Conservation (phyloP, 495 filamentous ascomycete genomes). For the Articulospora tetracladia region DNA sequence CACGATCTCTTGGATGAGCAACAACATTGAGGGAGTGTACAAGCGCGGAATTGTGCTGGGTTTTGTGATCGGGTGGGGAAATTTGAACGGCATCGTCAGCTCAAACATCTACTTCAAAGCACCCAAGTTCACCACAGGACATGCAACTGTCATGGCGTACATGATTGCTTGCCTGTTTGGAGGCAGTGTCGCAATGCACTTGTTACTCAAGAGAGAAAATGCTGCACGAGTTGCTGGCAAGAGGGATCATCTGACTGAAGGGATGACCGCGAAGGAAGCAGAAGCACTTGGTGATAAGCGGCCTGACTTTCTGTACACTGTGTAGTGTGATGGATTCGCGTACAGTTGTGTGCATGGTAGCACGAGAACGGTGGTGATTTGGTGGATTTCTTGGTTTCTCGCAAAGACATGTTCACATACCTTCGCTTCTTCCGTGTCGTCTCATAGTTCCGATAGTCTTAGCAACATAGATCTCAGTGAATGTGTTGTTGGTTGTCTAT, state of each 20-base stretch:
- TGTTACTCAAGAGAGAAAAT: constrained; percentile 63
- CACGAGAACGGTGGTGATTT: background rate
- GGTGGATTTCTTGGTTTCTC: constrained; percentile 19
- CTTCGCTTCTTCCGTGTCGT: background rate
- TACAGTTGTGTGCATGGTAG: background rate
- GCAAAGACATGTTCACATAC: background rate
- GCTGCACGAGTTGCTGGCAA: constrained; percentile 54
- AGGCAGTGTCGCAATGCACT: constrained; percentile 57
- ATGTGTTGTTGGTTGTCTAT: background rate
- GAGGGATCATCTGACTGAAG: constrained; percentile 63
- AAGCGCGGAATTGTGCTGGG: constrained; percentile 85
- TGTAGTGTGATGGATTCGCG: constrained; percentile 32
- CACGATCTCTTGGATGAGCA: constrained; percentile 82
- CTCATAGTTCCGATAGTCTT: too few relatives aligned
- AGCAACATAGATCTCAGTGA: background rate
- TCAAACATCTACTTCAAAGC: constrained; percentile 59
- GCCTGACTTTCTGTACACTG: constrained; percentile 76
- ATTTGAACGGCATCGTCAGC: constrained; percentile 81
- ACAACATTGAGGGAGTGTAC: constrained; percentile 89
- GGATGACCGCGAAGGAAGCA: constrained; percentile 52
- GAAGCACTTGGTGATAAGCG: constrained; percentile 64
- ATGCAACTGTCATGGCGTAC: constrained; percentile 43
- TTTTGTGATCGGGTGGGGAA: constrained; percentile 89
- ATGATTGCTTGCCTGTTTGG: constrained; percentile 45
- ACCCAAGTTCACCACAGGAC: constrained; percentile 42